These are phyloP conservation scores for Inga laurina DNA, from an alignment of 306 rosid species.

Conservation along the genomic window DNA sequence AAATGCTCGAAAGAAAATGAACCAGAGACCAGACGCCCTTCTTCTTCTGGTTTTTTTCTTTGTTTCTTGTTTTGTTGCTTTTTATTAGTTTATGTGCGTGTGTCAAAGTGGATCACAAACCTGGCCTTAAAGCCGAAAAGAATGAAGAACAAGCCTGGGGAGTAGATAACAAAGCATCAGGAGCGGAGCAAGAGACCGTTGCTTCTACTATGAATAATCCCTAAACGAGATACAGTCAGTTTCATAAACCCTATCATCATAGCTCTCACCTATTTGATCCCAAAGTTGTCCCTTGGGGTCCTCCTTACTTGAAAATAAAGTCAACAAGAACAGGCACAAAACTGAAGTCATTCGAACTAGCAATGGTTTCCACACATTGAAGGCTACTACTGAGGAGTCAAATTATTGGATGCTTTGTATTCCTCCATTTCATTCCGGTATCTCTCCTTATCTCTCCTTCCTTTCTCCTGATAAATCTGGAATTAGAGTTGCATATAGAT, in stretches of 20 bases:
- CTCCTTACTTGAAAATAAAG: neutral
- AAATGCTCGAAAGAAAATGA: neutral
- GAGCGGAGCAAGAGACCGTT: neutral
- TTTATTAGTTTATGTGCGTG: no score
- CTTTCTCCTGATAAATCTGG: slow-evolving; percentile 84
- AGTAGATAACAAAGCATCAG: neutral
- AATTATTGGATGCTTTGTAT: slow-evolving; percentile 46
- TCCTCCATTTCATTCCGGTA: slow-evolving; percentile 61
- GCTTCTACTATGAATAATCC: neutral
- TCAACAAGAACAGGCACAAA: neutral
- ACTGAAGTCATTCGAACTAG: slow-evolving; percentile 9
- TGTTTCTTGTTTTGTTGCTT: no score
- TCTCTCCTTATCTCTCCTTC: slow-evolving; percentile 77
- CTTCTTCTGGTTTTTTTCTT: neutral
- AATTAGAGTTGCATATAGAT: slow-evolving; percentile 5
- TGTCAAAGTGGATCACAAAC: neutral
- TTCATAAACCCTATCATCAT: neutral
- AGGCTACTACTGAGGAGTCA: slow-evolving; percentile 47
- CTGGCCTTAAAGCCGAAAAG: neutral
- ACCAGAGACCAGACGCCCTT: neutral
- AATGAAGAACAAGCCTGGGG: neutral
- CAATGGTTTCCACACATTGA: slow-evolving; percentile 11
- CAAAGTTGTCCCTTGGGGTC: neutral
- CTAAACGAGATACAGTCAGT: neutral
- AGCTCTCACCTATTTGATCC: neutral